phyloP scores from a whole-genome alignment of 441 rosid genomes.

The Macaranga tanarius region DNA sequence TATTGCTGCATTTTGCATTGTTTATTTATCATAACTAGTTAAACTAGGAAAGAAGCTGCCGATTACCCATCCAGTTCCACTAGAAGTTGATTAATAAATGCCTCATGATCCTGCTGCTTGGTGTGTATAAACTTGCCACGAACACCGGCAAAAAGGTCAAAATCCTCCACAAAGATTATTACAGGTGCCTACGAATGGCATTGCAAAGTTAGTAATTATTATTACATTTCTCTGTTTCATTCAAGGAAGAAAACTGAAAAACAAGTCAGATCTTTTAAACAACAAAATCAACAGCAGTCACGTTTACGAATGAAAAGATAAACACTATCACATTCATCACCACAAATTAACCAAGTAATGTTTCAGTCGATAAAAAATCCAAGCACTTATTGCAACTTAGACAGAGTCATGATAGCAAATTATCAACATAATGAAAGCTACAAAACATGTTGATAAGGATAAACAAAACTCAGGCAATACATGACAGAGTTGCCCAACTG shows the following conservation, averaged over 20 bases:
- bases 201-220: constrained; percentile 19
- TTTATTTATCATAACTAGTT: not conserved
- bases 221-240: not conserved
- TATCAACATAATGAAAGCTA: not conserved
- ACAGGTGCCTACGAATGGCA: constrained; percentile 82
- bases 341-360: not conserved
- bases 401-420: not conserved
- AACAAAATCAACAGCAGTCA: not conserved
- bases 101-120: constrained; percentile 93
- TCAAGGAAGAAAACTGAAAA: constrained; percentile 10
- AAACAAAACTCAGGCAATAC: too few relatives aligned
- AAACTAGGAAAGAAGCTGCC: constrained; percentile 18
- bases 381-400: not conserved
- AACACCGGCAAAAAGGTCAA: constrained; percentile 98
- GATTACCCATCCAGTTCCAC: constrained; percentile 99
- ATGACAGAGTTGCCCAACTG: not conserved
- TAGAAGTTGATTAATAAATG: constrained; percentile 96
- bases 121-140: constrained; percentile 94
- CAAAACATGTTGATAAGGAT: not conserved
- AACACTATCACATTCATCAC: not conserved
- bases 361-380: not conserved
- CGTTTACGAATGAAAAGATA: not conserved
- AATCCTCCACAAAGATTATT: constrained; percentile 94
- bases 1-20: too few relatives aligned
- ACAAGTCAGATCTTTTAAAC: not conserved